These are phyloP conservation scores for Stemphylium beticola DNA, from an alignment of 2,329 filamentous ascomycete genomes.

Conservation along the genomic window DNA sequence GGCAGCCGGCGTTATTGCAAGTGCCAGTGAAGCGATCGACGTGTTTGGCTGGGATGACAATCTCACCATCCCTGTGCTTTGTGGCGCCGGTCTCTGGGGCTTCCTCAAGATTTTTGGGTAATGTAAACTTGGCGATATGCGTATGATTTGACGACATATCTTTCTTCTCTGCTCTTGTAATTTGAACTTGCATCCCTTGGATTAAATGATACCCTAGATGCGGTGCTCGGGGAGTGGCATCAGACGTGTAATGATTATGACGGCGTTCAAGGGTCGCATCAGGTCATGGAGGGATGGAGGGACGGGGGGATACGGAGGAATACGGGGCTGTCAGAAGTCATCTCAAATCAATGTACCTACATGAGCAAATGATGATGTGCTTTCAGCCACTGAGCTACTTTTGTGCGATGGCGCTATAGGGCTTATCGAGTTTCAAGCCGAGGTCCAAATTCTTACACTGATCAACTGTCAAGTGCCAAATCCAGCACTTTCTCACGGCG, in stretches of 20 bases:
- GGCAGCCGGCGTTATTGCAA: slow-evolving; percentile 86
- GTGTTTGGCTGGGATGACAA: slow-evolving; percentile 97
- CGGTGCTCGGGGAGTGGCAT: slow-evolving; percentile 11
- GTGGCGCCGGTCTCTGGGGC: slow-evolving; percentile 85
- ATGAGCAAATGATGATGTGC: slow-evolving; percentile 6
- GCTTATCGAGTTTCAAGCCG: slow-evolving; percentile 28
- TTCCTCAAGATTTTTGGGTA: slow-evolving; percentile 85
- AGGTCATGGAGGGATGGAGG: background rate
- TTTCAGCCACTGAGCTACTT: slow-evolving; percentile 20
- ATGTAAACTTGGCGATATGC: background rate
- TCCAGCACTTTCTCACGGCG: slow-evolving; percentile 5
- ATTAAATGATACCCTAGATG: slow-evolving; percentile 22
- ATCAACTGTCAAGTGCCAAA: slow-evolving; percentile 11
- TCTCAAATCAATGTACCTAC: slow-evolving; percentile 1
- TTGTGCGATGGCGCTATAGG: slow-evolving; percentile 18
- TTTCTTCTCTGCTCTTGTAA: slow-evolving; percentile 19
- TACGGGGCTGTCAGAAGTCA: background rate
- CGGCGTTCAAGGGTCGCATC: slow-evolving; percentile 15
- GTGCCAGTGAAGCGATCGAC: slow-evolving; percentile 88
- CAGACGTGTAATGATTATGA: slow-evolving; percentile 2
- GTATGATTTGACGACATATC: slow-evolving; percentile 8
- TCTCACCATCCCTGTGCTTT: slow-evolving; percentile 91
- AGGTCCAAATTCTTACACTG: slow-evolving; percentile 10
- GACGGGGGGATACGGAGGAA: background rate
- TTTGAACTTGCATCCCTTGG: slow-evolving; percentile 10